Conservation (phyloP, 2,329 filamentous ascomycete genomes). For the Capronia americana region DNA sequence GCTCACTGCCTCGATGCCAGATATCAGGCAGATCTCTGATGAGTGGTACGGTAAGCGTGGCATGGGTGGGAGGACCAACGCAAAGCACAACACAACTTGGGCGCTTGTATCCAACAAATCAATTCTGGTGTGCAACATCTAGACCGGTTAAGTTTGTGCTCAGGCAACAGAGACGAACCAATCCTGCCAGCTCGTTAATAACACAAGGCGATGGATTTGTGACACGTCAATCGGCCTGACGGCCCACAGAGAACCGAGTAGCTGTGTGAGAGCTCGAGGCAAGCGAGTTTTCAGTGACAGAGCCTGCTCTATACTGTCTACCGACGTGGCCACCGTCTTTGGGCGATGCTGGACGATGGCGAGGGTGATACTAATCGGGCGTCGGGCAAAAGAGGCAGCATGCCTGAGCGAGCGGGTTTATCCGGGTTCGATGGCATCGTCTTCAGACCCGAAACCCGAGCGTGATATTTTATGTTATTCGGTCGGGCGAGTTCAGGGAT, state of each 20-base stretch:
- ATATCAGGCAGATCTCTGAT: constrained; percentile 25
- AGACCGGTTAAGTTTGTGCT: constrained; percentile 20
- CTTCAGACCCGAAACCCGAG: background rate
- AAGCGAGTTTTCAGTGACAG: background rate
- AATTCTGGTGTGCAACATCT: constrained; percentile 21
- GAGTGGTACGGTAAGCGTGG: constrained; percentile 18
- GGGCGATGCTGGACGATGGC: background rate
- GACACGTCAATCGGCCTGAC: constrained; percentile 30
- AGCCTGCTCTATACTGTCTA: background rate
- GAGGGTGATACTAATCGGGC: background rate
- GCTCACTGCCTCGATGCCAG: constrained; percentile 22
- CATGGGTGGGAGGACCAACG: background rate
- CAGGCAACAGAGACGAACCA: constrained; percentile 19
- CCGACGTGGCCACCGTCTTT: background rate
- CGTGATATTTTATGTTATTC: background rate
- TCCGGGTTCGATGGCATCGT: background rate
- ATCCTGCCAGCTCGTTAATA: constrained; percentile 17
- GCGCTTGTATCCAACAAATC: constrained; percentile 30
- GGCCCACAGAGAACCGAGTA: constrained; percentile 16
- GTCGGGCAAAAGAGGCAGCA: background rate
- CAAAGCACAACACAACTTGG: constrained; percentile 18
- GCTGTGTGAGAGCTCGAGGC: background rate
- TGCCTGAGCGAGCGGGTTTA: background rate
- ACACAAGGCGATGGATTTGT: constrained; percentile 20
- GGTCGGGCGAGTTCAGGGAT: background rate